Evolutionary conservation across 768 basidiomycete species (phyloP), one percentile per base, ranked within the genome.

Genomic region (Saitozyma sp.): DNA sequence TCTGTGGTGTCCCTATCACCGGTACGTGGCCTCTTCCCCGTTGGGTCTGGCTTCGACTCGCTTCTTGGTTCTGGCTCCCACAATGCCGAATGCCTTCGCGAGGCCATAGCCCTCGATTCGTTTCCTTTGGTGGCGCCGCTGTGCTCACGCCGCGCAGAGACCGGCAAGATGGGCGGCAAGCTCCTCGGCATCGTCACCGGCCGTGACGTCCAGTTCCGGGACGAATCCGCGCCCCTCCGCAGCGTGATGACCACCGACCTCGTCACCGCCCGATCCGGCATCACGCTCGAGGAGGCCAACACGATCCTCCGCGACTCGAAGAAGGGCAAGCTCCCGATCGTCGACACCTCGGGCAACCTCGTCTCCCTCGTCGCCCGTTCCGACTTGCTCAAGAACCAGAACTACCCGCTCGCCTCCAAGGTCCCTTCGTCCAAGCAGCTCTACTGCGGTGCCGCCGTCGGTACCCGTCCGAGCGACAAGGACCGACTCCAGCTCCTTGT

Each of bases 1-100:
- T 96, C 80, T 92, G 91, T 71, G 95, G 96, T 66, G 92, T 98
- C 55, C 96, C 96, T 46, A 92, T 99, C 80, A 98, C 96, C 42
- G 91, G 92, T 95, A 68, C 74, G 92, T 85, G n/a, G 19, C 9
- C 8, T 51, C 42, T 11, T 39, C 39, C 39, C 20, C 17, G 29
- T 20, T 37, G 3, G 9, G 39, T 14, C 14, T 50, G 41, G 10
- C 29, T 29, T 29, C 29, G 29, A 29, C 29, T 29, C 29, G 29
- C 29, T 29, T 29, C 29, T 29, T 29, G 29, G 29, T 29, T 29
- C 29, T 29, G 29, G 29, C 29, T 29, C 29, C 29, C 29, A 5
- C 29, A 29, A 29, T 29, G 29, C 29, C 29, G 29, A 29, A 5
- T 2, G 29, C 29, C 29, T 29, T 2, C 2, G 29, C 29, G 29